phyloP scores from a whole-genome alignment of 371 early-diverging fungal genomes.

The Phascolomyces articulosus region DNA sequence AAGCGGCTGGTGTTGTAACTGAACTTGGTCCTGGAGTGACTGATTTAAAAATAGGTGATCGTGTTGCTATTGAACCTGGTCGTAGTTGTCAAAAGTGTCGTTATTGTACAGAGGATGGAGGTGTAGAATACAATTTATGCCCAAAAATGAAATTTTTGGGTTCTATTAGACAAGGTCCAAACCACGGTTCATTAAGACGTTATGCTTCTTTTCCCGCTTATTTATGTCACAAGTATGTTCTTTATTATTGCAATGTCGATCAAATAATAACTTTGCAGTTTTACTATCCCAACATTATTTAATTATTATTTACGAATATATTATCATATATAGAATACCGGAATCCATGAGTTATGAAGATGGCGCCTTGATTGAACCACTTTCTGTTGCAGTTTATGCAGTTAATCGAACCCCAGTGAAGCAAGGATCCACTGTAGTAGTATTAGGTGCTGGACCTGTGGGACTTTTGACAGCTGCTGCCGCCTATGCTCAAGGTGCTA shows the following conservation, averaged over 20 bases:
- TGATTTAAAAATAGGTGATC: constrained; percentile 26
- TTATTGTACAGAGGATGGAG: constrained; percentile 20
- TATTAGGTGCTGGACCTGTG: constrained; percentile 44
- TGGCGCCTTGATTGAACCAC: constrained; percentile 45
- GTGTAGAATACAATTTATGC: constrained; percentile 28
- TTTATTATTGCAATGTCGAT: not conserved
- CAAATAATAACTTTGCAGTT: no score
- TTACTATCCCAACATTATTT: no score
- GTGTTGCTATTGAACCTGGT: constrained; percentile 37
- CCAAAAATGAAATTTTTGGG: constrained; percentile 31
- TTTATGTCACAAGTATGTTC: constrained; percentile 16
- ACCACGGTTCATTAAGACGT: constrained; percentile 15
- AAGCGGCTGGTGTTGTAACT: constrained; percentile 44
- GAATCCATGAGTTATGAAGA: constrained; percentile 33
- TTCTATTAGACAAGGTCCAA: constrained; percentile 26
- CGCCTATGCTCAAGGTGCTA: constrained; percentile 38
- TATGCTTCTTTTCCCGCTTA: constrained; percentile 12
- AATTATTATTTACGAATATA: no score
- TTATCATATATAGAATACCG: constrained; percentile 14
- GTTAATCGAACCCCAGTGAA: constrained; percentile 30
- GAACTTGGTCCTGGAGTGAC: constrained; percentile 37
- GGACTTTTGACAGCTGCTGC: constrained; percentile 41
- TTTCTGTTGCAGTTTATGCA: constrained; percentile 46
- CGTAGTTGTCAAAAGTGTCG: constrained; percentile 19
- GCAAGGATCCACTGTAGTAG: constrained; percentile 32